A percentile compares a stretch with the other conserved stretches of the same genome.
phyloP scores from a whole-genome alignment of 129 eudicot genomes.

The Escallonia herrerae region DNA sequence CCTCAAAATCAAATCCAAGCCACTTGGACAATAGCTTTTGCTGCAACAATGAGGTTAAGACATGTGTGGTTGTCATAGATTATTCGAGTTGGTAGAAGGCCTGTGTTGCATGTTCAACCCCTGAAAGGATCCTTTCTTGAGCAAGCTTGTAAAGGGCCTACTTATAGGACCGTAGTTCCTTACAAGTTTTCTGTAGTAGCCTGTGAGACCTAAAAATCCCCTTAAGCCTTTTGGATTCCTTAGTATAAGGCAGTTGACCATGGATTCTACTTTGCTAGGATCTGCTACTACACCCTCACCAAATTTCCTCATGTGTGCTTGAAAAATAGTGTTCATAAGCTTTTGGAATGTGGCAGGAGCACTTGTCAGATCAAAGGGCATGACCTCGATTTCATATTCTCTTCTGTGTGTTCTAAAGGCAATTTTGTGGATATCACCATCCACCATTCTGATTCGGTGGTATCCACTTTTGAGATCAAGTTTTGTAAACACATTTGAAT shows the following conservation, averaged over 20 bases:
- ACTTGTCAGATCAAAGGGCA: too few relatives aligned
- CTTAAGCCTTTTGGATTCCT: neutral
- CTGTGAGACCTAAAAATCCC: neutral
- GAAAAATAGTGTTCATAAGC: too few relatives aligned
- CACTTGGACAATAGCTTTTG: neutral
- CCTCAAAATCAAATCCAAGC: neutral
- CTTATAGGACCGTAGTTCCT: neutral
- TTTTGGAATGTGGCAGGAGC: too few relatives aligned
- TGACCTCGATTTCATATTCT: too few relatives aligned
- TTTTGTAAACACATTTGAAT: too few relatives aligned
- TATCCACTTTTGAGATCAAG: too few relatives aligned
- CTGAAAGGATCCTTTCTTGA: neutral
- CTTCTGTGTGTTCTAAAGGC: too few relatives aligned
- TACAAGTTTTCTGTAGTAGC: neutral
- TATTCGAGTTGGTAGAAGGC: neutral
- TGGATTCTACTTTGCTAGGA: neutral
- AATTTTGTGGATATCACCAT: too few relatives aligned
- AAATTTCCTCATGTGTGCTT: neutral
- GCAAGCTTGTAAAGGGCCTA: neutral
- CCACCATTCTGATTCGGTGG: too few relatives aligned
- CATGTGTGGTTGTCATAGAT: neutral
- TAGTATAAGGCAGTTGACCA: neutral
- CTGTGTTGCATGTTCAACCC: neutral
- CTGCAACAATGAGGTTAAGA: neutral
- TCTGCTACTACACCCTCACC: neutral